A percentile compares a stretch with the other conserved stretches of the same genome.
phyloP scores from a whole-genome alignment of 208 protist genomes.

The Trypanosoma cruzi region DNA sequence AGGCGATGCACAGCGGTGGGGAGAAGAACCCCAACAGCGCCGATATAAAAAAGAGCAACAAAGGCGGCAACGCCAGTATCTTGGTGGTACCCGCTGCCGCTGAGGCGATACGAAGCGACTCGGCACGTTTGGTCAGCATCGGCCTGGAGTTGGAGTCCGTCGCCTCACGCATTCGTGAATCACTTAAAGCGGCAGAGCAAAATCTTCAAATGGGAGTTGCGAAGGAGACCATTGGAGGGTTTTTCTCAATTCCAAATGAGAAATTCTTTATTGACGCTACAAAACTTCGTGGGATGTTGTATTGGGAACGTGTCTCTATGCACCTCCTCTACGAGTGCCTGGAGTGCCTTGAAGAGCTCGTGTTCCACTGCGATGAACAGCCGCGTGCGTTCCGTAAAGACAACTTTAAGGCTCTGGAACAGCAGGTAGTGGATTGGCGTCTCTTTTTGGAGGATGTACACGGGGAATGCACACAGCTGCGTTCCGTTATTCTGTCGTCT shows the following conservation, averaged over 20 bases:
- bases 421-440: conserved; percentile 49
- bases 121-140: conserved; percentile 27
- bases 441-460: conserved; percentile 34
- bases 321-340: conserved; percentile 44
- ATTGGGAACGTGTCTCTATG: conserved; percentile 51
- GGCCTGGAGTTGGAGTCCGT: conserved; percentile 38
- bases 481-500: conserved; percentile 26
- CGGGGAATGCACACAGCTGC: conserved; percentile 23
- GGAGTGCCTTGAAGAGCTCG: conserved; percentile 30
- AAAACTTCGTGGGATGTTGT: conserved; percentile 42
- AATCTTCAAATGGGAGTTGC: conserved; percentile 13
- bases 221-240: conserved; percentile 32
- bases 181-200: conserved; percentile 11
- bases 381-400: conserved; percentile 33
- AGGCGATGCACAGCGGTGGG: background rate
- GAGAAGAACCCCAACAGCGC: background rate
- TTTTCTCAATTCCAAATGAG: conserved; percentile 33
- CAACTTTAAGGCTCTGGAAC: conserved; percentile 51
- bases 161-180: conserved; percentile 31
- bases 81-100: too few relatives aligned
- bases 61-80: too few relatives aligned
- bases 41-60: background rate
- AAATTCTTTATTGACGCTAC: conserved; percentile 29
- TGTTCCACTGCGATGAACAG: conserved; percentile 35
- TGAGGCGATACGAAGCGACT: conserved; percentile 4